phyloP scores from a whole-genome alignment of 345 rosid species.

The Lepidium aucheri region DNA sequence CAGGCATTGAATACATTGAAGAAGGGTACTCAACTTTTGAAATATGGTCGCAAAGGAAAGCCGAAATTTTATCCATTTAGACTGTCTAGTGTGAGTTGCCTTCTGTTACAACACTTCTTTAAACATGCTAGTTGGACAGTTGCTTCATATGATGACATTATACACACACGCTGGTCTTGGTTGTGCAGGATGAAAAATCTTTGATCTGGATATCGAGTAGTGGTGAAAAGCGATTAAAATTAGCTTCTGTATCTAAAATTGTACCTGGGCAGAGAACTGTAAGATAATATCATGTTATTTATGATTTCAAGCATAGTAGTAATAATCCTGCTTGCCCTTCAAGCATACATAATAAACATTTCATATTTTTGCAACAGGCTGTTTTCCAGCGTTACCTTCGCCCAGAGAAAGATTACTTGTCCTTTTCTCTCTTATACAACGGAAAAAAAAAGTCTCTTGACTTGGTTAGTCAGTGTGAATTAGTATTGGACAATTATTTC shows the following conservation, averaged over 20 bases:
- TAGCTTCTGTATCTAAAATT: constrained; percentile 70
- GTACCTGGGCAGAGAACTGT: constrained; percentile 99
- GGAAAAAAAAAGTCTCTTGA: constrained; percentile 85
- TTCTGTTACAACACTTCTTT: neutral
- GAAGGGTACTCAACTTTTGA: constrained; percentile 87
- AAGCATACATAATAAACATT: neutral
- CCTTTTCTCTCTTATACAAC: constrained; percentile 83
- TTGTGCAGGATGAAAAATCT: constrained; percentile 74
- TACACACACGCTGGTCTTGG: neutral
- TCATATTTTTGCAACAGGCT: constrained; percentile 39
- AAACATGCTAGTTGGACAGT: neutral
- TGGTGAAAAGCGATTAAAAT: constrained; percentile 76
- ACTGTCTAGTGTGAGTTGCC: constrained; percentile 74
- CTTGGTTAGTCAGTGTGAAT: constrained; percentile 58
- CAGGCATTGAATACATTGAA: constrained; percentile 82
- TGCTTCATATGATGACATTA: neutral
- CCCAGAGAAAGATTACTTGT: constrained; percentile 85
- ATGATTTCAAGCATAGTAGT: too few relatives aligned
- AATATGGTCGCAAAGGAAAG: constrained; percentile 92
- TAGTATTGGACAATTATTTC: neutral
- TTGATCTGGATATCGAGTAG: constrained; percentile 83
- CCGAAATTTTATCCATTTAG: constrained; percentile 87
- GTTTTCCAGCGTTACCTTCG: constrained; percentile 77
- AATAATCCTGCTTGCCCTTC: neutral
- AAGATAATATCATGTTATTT: constrained; percentile 32